Evolutionary conservation across 1,284 basidiomycete species (phyloP).

Genomic region (Ganoderma meredithae): DNA sequence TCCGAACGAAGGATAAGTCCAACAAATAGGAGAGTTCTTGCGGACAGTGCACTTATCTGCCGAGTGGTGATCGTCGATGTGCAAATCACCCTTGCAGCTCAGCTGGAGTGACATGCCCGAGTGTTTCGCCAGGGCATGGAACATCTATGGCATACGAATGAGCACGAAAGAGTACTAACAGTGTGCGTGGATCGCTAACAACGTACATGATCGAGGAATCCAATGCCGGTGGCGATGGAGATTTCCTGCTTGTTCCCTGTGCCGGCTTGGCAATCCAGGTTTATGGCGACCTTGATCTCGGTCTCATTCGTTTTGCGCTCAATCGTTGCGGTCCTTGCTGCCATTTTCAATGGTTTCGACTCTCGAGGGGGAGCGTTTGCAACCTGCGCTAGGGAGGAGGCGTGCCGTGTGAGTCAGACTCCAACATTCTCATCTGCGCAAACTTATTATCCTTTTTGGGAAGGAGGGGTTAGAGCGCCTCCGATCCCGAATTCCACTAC

Average conservation of each 20-base stretch:
- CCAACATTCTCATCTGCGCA: constrained; percentile 25
- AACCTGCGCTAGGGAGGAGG: constrained; percentile 3
- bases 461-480: constrained; percentile 15
- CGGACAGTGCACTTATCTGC: constrained; percentile 78
- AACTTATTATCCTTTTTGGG: constrained; percentile 28
- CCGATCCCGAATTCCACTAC: neutral
- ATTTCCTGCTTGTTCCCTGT: constrained; percentile 74
- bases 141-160: constrained; percentile 71
- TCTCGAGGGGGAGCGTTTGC: neutral
- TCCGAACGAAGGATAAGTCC: constrained; percentile 27
- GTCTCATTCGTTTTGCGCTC: constrained; percentile 95
- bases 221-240: constrained; percentile 92
- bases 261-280: constrained; percentile 84
- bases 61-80: constrained; percentile 99
- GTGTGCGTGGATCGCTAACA: neutral
- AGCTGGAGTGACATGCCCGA: constrained; percentile 90
- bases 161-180: neutral
- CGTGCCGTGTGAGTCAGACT: constrained; percentile 15
- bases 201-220: constrained; percentile 96
- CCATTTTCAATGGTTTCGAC: constrained; percentile 42
- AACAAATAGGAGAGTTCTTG: constrained; percentile 19
- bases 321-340: constrained; percentile 74
- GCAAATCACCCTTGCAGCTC: constrained; percentile 94
- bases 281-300: constrained; percentile 82
- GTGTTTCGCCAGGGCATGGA: constrained; percentile 93